phyloP scores from a whole-genome alignment of 208 protist genomes.

The Crithidia expoeki region DNA sequence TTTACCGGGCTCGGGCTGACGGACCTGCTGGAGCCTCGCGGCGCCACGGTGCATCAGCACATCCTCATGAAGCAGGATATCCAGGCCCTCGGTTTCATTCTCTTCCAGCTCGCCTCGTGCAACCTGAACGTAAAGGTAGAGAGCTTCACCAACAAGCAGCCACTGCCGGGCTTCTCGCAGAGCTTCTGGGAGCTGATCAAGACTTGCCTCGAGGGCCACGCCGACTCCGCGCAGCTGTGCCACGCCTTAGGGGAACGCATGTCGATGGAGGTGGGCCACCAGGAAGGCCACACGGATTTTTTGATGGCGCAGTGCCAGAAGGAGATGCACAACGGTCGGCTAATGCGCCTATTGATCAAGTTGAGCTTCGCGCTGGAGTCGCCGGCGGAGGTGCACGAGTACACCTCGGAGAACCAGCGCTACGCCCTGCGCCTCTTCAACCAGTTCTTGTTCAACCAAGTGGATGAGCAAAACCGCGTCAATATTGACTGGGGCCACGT shows the following conservation, averaged over 20 bases:
- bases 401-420: conserved; percentile 65
- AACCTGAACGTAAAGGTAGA: conserved; percentile 67
- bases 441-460: conserved; percentile 97
- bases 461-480: conserved; percentile 90
- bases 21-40: conserved; percentile 72
- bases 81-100: conserved; percentile 74
- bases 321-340: conserved; percentile 95
- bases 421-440: conserved; percentile 94
- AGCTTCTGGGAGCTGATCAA: conserved; percentile 85
- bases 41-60: conserved; percentile 30
- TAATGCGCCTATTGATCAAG: conserved; percentile 96
- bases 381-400: conserved; percentile 82
- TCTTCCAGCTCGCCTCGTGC: conserved; percentile 80
- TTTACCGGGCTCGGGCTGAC: conserved; percentile 83
- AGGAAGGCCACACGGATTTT: conserved; percentile 89
- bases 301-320: conserved; percentile 91
- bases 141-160: conserved; percentile 62
- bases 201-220: conserved; percentile 69
- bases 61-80: conserved; percentile 82
- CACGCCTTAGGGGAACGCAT: conserved; percentile 81
- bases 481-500: conserved; percentile 95
- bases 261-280: conserved; percentile 89
- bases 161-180: conserved; percentile 71
- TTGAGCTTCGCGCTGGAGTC: conserved; percentile 92
- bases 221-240: conserved; percentile 69